Evolutionary conservation across 768 basidiomycete genomes (phyloP).

Genomic region (Leccinum rimulosum): DNA sequence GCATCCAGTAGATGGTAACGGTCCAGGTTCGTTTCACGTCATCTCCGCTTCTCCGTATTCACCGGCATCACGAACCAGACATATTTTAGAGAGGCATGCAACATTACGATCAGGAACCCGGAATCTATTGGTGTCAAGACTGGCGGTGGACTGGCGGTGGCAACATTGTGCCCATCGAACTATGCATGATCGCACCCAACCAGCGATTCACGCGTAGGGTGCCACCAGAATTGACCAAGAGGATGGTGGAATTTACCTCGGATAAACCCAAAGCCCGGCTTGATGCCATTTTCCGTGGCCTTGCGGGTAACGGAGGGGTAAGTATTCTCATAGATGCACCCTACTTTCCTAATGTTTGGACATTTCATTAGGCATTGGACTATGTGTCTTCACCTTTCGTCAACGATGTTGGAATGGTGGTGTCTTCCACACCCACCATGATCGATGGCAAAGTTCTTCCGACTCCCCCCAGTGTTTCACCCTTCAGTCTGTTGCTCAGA

Average conservation of each 20-base stretch:
- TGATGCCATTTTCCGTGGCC: constrained; percentile 36
- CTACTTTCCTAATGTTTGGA: not conserved
- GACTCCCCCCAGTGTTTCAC: constrained; percentile 31
- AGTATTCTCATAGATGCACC: not conserved
- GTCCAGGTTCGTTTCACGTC: constrained; percentile 36
- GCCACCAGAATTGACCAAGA: constrained; percentile 34
- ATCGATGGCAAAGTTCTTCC: constrained; percentile 38
- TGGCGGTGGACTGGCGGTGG: constrained; percentile 32
- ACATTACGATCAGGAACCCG: constrained; percentile 32
- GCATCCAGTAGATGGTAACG: constrained; percentile 26
- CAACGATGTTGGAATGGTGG: constrained; percentile 38
- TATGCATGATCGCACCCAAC: constrained; percentile 43
- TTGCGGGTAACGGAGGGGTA: constrained; percentile 23
- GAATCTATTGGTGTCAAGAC: constrained; percentile 38
- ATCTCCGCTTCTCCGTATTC: not conserved
- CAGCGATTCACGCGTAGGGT: constrained; percentile 50
- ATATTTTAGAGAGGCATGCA: constrained; percentile 38
- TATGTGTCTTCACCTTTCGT: constrained; percentile 42
- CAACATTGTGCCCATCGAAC: constrained; percentile 49
- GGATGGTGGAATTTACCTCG: constrained; percentile 49
- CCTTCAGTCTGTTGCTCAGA: no score
- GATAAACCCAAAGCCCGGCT: constrained; percentile 44
- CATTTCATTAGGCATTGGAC: constrained; percentile 31
- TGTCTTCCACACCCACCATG: no score
- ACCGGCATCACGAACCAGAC: constrained; percentile 33